Percentiles rank a stretch among this genome's conserved stretches.
Evolutionary conservation across 139 green algal genomes (phyloP).

Genomic region (Haematococcus lacustris): DNA sequence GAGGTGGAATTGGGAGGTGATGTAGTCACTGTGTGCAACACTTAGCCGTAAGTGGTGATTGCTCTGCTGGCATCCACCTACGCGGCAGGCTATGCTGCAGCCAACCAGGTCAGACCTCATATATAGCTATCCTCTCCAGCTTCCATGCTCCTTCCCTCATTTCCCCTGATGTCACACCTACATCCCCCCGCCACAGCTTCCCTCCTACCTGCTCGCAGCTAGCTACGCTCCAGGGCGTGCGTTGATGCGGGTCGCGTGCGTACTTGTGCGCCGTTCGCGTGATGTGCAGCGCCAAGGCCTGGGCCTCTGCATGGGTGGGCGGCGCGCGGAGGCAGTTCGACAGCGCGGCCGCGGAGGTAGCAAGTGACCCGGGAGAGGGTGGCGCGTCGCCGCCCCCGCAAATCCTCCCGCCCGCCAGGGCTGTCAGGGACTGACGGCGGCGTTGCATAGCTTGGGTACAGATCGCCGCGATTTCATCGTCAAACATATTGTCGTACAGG

Average conservation of each 20-base stretch:
- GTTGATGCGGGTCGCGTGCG: slow-evolving; percentile 28
- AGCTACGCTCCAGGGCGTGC: slow-evolving; percentile 36
- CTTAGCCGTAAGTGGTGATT: no score
- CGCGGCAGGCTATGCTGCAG: no score
- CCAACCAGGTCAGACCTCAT: no score
- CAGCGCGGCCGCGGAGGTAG: background rate
- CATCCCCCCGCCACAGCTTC: no score
- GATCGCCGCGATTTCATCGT: slow-evolving; percentile 65
- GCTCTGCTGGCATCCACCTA: no score
- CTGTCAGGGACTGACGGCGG: slow-evolving; percentile 2
- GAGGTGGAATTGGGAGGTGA: no score
- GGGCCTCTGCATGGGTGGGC: slow-evolving; percentile 1
- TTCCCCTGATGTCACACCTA: no score
- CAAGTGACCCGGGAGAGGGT: background rate
- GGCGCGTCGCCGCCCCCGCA: background rate
- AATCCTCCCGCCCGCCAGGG: background rate
- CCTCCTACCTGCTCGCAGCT: slow-evolving; percentile 20
- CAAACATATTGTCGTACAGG: slow-evolving; percentile 96
- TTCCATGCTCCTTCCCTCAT: no score
- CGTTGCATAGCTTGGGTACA: slow-evolving; percentile 3
- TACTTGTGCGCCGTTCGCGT: slow-evolving; percentile 24
- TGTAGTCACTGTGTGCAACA: no score
- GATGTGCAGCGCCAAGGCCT: slow-evolving; percentile 5
- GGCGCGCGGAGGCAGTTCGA: background rate
- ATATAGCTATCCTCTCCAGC: no score